A percentile compares a stretch with the other conserved stretches of the same genome.
These are phyloP conservation scores for Linnemannia elongata DNA, from an alignment of 192 early-diverging fungal species.

Conservation along the genomic window DNA sequence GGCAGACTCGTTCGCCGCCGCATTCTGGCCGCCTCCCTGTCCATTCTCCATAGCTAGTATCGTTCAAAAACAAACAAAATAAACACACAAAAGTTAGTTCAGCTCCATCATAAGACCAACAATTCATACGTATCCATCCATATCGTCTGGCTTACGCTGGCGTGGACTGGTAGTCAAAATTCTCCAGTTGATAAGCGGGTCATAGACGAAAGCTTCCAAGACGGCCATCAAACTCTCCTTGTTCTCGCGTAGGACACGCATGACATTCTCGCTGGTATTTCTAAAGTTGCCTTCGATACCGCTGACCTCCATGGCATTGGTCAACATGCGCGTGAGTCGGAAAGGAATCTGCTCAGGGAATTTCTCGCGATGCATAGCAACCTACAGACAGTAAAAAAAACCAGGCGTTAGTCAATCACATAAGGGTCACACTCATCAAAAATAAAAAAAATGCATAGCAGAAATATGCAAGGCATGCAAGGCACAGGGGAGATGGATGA, in stretches of 20 bases:
- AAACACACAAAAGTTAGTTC: no score
- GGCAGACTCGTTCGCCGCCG: constrained; percentile 22
- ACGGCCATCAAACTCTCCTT: constrained; percentile 99
- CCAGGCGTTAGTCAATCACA: background rate
- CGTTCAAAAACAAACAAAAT: background rate
- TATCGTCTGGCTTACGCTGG: constrained; percentile 39
- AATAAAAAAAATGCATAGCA: background rate
- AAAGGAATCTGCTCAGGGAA: constrained; percentile 99
- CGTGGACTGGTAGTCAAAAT: constrained; percentile 71
- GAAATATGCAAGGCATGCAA: constrained; percentile 22
- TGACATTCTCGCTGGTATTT: constrained; percentile 95
- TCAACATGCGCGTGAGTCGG: constrained; percentile 97
- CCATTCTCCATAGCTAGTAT: constrained; percentile 48
- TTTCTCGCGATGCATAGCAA: constrained; percentile 95
- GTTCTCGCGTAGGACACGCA: constrained; percentile 94
- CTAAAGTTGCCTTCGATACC: constrained; percentile 97
- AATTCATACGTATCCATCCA: background rate
- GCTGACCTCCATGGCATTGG: constrained; percentile 98
- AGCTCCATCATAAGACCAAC: background rate
- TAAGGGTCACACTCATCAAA: background rate
- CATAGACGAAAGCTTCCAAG: constrained; percentile 97
- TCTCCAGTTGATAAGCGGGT: constrained; percentile 94
- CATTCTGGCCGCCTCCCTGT: constrained; percentile 28
- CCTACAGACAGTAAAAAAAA: constrained; percentile 55
- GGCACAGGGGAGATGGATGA: background rate